Evolutionary conservation across 306 rosid genomes (phyloP).

Genomic region (Acacia melanoxylon): DNA sequence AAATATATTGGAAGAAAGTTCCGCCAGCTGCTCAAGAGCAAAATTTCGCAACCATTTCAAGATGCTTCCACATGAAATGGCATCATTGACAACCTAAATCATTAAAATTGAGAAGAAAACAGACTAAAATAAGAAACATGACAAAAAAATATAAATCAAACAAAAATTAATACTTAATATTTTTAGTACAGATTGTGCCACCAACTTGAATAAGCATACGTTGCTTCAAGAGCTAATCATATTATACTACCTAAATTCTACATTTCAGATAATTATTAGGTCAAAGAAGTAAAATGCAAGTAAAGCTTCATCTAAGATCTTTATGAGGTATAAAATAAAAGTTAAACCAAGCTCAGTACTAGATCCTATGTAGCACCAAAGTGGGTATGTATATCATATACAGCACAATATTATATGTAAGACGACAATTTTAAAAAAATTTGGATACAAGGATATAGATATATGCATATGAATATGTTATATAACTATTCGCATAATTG

Average conservation of each 20-base stretch:
- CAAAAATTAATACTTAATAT: neutral
- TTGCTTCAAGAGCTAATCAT: constrained; percentile 9
- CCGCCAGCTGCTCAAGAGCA: constrained; percentile 88
- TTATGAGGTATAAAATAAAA: constrained; percentile 21
- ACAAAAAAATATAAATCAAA: neutral
- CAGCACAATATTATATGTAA: neutral
- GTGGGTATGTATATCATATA: neutral
- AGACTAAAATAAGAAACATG: constrained; percentile 14
- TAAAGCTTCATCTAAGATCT: constrained; percentile 6
- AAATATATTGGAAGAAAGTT: constrained; percentile 62
- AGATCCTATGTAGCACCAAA: neutral
- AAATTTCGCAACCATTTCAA: constrained; percentile 72
- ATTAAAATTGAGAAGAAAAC: constrained; percentile 19
- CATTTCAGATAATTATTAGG: neutral
- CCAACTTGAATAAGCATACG: constrained; percentile 4
- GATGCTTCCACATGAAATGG: constrained; percentile 55
- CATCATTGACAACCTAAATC: constrained; percentile 67
- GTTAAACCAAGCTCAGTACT: neutral
- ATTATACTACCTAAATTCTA: constrained; percentile 7
- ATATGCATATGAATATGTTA: too few species aligned
- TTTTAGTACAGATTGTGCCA: constrained; percentile 14
- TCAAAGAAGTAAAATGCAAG: neutral
- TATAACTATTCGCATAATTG: neutral
- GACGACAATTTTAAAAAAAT: neutral
- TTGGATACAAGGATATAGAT: neutral